Evolutionary conservation across 345 rosid genomes (phyloP).

Genomic region (Linum tenue): DNA sequence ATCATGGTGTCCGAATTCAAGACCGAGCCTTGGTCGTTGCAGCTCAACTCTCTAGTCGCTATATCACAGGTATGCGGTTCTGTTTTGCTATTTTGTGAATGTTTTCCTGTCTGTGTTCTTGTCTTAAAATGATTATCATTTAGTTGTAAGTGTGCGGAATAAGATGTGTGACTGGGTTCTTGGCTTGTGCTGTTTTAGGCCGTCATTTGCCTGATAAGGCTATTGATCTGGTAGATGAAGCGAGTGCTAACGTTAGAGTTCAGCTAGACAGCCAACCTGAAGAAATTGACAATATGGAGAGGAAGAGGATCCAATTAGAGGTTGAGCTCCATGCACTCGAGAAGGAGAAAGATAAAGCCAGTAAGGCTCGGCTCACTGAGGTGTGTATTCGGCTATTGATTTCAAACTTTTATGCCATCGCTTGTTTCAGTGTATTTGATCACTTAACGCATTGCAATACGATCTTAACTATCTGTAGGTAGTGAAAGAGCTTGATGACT

Average conservation of each 20-base stretch:
- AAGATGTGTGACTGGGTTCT: not conserved
- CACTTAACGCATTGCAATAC: not conserved
- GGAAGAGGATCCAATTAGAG: slow-evolving; percentile 80
- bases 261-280: slow-evolving; percentile 96
- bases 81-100: not conserved
- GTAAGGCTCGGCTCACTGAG: slow-evolving; percentile 78
- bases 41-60: slow-evolving; percentile 82
- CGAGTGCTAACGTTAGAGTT: slow-evolving; percentile 91
- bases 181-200: slow-evolving; percentile 22
- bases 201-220: slow-evolving; percentile 94
- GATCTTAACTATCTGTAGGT: slow-evolving; percentile 30
- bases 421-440: not conserved
- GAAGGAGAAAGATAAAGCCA: slow-evolving; percentile 87
- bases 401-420: not conserved
- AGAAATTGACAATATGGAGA: slow-evolving; percentile 81
- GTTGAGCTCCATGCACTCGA: slow-evolving; percentile 86
- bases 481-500: slow-evolving; percentile 74
- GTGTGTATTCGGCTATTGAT: slow-evolving; percentile 28
- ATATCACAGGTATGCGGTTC: slow-evolving; percentile 60
- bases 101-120: not conserved
- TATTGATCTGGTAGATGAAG: slow-evolving; percentile 88
- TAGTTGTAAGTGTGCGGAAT: not conserved
- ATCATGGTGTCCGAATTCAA: slow-evolving; percentile 83
- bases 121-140: not conserved
- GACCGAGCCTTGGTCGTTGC: slow-evolving; percentile 83